phyloP scores from a whole-genome alignment of 2,329 filamentous ascomycete genomes.

The Colletotrichum spinosum region DNA sequence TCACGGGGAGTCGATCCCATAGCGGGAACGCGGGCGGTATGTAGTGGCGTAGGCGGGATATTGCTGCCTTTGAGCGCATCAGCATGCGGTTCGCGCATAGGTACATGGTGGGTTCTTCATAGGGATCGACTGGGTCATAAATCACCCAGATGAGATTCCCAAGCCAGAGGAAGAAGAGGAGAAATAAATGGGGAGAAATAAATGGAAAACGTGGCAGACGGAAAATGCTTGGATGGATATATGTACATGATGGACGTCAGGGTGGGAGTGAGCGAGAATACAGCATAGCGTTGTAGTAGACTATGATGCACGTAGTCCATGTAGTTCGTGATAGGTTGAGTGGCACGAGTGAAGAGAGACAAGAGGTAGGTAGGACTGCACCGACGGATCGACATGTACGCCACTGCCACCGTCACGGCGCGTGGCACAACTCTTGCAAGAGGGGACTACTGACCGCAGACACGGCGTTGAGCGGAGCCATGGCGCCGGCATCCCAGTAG shows the following conservation, averaged over 20 bases:
- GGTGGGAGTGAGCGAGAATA: conserved; percentile 19
- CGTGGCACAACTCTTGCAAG: not conserved
- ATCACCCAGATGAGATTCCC: conserved; percentile 3
- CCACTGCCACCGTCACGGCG: conserved; percentile 1
- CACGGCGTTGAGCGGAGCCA: conserved; percentile 66
- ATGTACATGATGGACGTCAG: not conserved
- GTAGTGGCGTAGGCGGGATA: conserved; percentile 71
- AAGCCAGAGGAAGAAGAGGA: not conserved
- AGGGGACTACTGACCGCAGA: conserved; percentile 61
- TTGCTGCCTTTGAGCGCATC: conserved; percentile 59
- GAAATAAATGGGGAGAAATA: not conserved
- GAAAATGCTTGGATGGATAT: not conserved
- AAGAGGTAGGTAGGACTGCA: not conserved
- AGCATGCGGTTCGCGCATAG: conserved; percentile 37
- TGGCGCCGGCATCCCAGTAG: conserved; percentile 69
- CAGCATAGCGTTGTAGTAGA: conserved; percentile 1
- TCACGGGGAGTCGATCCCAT: conserved; percentile 71
- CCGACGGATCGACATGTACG: conserved; percentile 5
- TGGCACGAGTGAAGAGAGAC: not conserved
- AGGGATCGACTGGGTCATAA: not conserved
- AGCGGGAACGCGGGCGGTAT: conserved; percentile 69
- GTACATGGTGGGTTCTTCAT: conserved; percentile 34
- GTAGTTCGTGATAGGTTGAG: conserved; percentile 15
- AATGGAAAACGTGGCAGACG: not conserved
- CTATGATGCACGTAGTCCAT: no score